Evolutionary conservation across 2,329 filamentous ascomycete genomes (phyloP).

Genomic region (Mycosphaerella sp.): DNA sequence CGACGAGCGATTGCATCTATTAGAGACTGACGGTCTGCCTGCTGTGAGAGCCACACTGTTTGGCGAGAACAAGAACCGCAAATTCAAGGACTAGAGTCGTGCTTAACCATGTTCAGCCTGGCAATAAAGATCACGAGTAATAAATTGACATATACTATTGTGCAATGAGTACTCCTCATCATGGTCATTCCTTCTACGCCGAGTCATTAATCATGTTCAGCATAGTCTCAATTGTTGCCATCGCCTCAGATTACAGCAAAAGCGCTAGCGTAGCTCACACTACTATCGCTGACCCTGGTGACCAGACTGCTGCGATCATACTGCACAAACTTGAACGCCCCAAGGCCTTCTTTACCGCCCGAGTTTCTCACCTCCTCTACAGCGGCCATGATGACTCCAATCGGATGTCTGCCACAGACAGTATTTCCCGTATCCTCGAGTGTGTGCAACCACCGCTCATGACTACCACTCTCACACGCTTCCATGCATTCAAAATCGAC

Average conservation of each 20-base stretch:
- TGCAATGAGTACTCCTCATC: too few relatives aligned
- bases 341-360: conserved; percentile 19
- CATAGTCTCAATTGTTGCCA: too few relatives aligned
- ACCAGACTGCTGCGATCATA: conserved; percentile 84
- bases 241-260: conserved; percentile 63
- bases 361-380: conserved; percentile 56
- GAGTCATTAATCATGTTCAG: too few relatives aligned
- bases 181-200: too few relatives aligned
- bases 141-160: too few relatives aligned
- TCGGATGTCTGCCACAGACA: conserved; percentile 90
- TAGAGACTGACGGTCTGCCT: conserved; percentile 79
- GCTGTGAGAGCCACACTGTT: conserved; percentile 81
- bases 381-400: conserved; percentile 85
- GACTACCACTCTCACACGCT: conserved; percentile 70
- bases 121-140: too few relatives aligned
- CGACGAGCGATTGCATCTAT: conserved; percentile 78
- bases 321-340: conserved; percentile 66
- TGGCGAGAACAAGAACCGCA: conserved; percentile 90
- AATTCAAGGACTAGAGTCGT: conserved; percentile 72
- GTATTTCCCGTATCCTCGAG: conserved; percentile 75
- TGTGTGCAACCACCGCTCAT: conserved; percentile 63
- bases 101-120: too few relatives aligned
- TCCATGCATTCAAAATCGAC: conserved; percentile 80
- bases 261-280: conserved; percentile 91
- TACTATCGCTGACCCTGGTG: conserved; percentile 62